Conservation (phyloP, 2,329 filamentous ascomycete species). For the Fusarium torulosum region DNA sequence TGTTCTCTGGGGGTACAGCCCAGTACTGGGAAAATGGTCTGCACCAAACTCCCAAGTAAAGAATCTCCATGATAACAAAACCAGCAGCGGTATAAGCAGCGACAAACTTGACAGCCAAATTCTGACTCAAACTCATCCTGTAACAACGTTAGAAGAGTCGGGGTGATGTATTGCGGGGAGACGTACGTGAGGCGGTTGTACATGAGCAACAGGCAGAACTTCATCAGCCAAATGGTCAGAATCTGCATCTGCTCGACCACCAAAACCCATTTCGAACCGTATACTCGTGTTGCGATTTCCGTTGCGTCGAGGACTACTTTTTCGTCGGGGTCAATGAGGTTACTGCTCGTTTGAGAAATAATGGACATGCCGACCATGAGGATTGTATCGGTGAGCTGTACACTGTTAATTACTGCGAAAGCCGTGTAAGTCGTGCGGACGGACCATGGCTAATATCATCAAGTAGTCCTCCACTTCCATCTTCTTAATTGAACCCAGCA, state of each 20-base stretch:
- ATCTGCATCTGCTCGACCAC: slow-evolving; percentile 73
- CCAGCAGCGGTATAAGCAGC: slow-evolving; percentile 60
- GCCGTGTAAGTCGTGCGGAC: slow-evolving; percentile 33
- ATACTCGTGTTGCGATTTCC: slow-evolving; percentile 57
- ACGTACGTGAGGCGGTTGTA: slow-evolving; percentile 67
- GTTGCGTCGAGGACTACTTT: slow-evolving; percentile 59
- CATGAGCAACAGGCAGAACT: slow-evolving; percentile 68
- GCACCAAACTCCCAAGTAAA: slow-evolving; percentile 66
- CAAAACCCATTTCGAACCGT: slow-evolving; percentile 72
- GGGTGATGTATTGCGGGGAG: not conserved
- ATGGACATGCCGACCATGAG: slow-evolving; percentile 68
- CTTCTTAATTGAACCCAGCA: slow-evolving; percentile 60
- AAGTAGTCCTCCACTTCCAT: slow-evolving; percentile 68
- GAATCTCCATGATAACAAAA: slow-evolving; percentile 64
- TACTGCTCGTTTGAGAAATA: slow-evolving; percentile 67
- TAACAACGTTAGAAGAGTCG: slow-evolving; percentile 19
- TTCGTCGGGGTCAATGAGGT: slow-evolving; percentile 67
- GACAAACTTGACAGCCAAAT: slow-evolving; percentile 62
- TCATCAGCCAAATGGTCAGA: slow-evolving; percentile 68
- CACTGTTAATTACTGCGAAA: not conserved
- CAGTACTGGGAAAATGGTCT: slow-evolving; percentile 68
- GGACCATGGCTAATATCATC: slow-evolving; percentile 66
- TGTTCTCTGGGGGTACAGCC: slow-evolving; percentile 65
- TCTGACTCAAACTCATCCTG: slow-evolving; percentile 61
- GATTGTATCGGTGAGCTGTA: slow-evolving; percentile 63